These are phyloP conservation scores for Vaucheria bursata DNA, from an alignment of 352 stramenopile genomes.

Conservation along the genomic window DNA sequence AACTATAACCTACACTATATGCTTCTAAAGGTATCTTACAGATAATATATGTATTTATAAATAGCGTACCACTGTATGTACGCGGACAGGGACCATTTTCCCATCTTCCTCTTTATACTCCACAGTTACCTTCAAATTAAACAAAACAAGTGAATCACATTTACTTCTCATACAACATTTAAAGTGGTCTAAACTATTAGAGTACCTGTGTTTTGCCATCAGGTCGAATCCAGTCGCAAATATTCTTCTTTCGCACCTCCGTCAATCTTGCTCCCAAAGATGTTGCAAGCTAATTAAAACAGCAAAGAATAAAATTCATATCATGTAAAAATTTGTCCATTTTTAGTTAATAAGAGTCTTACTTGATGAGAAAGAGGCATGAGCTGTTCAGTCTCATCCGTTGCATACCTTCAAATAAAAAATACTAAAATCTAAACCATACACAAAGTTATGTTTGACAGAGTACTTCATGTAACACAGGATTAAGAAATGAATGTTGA, in stretches of 20 bases:
- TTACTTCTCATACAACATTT: no score
- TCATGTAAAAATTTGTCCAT: no score
- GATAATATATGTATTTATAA: no score
- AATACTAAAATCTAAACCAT: background rate
- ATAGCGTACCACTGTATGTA: conserved; percentile 95
- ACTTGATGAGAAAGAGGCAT: conserved; percentile 92
- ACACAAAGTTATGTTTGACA: no score
- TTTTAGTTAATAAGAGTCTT: no score
- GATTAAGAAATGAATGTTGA: no score
- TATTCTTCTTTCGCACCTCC: conserved; percentile 97
- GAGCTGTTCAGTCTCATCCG: conserved; percentile 88
- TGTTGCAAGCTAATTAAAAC: conserved; percentile 82
- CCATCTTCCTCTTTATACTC: conserved; percentile 90
- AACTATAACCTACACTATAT: no score
- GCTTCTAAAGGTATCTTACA: no score
- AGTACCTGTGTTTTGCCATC: conserved; percentile 96
- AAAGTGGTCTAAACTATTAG: no score
- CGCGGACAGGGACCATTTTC: conserved; percentile 83
- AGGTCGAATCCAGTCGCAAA: conserved; percentile 92
- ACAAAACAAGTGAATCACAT: no score
- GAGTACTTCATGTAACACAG: no score
- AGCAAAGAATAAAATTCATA: no score
- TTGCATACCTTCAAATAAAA: conserved; percentile 82
- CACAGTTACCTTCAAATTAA: conserved; percentile 46
- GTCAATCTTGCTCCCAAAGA: conserved; percentile 89